Base-by-base conservation (phyloP, 2,329 filamentous ascomycete genomes). In the Davidsoniella virescens region DNA sequence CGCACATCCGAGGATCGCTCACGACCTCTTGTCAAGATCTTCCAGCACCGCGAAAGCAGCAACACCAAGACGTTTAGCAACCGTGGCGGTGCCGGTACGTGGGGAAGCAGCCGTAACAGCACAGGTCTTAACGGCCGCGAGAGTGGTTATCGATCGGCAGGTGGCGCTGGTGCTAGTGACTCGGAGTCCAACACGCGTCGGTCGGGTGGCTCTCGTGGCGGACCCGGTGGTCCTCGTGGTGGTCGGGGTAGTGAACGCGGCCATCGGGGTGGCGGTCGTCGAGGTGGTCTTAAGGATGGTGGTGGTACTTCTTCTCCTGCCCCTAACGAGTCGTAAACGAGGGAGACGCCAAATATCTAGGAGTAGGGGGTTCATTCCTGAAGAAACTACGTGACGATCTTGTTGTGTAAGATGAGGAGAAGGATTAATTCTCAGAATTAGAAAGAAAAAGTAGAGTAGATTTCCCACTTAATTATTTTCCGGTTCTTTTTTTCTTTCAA, bases 121-220 rank as follows among this genome's bases (percentile, higher is more conserved):
- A 77, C 78, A 45, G 67, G 69, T 56, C 63, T 68, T n/a, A 64
- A 66, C 46, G 64, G 63, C 50, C 65, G 67, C 44, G 75, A 75
- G 52, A 84, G 82, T 57, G 87, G 86, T 53, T 94, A 94, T 68
- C 81, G 86, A 58, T 93, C 87, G 60, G 84, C 83, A 50, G 84
- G 80, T 49, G 53, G 54, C 6, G 50, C 65, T 47, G 86, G 85
- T 52, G 88, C 85, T 53, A 82, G 80, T 60, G 81, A 78, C 56
- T 76, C 74, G 36, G 76, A 78, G 59, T 74, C 72, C 52, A 75
- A 70, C 52, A 68, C 72, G 54, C 71, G 74, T 9, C 51, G 51
- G 17, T 50, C 48, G 5, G 48, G 48, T n/a, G 70, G 70, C 47
- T 71, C 71, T 18, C 72, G 77, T 44, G 76, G 76, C 14, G 76